A percentile compares a stretch with the other conserved stretches of the same genome.
Conservation (phyloP, 108 stramenopile genomes). For the Cafeteria roenbergensis region DNA sequence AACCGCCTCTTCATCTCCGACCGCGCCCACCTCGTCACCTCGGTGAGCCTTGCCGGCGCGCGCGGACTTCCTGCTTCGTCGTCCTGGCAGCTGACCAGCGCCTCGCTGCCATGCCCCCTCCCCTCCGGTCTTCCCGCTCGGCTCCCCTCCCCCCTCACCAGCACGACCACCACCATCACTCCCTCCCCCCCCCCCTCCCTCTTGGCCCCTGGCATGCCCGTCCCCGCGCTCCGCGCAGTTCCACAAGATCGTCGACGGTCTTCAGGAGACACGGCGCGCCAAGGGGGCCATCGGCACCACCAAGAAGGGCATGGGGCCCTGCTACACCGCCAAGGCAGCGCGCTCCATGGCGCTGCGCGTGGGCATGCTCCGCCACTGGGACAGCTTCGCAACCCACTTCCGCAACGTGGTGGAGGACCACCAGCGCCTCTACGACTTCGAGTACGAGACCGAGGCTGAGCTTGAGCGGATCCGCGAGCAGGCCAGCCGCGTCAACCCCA, state of each 20-base stretch:
- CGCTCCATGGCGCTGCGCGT: slow-evolving; percentile 98
- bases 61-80: too few relatives aligned
- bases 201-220: too few relatives aligned
- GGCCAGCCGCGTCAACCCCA: slow-evolving; percentile 45
- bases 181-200: too few relatives aligned
- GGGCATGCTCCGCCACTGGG: slow-evolving; percentile 46
- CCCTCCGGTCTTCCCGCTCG: too few relatives aligned
- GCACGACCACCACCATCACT: too few relatives aligned
- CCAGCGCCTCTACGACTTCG: slow-evolving; percentile 60
- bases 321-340: slow-evolving; percentile 84
- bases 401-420: slow-evolving; percentile 61
- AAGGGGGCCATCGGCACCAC: slow-evolving; percentile 79
- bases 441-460: slow-evolving; percentile 62
- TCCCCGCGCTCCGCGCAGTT: too few relatives aligned
- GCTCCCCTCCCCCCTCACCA: too few relatives aligned
- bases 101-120: too few relatives aligned
- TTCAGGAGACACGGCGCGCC: slow-evolving; percentile 47
- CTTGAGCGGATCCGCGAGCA: slow-evolving; percentile 69
- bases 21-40: slow-evolving; percentile 90
- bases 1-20: slow-evolving; percentile 79
- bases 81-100: too few relatives aligned
- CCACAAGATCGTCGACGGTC: slow-evolving; percentile 85
- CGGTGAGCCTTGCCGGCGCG: too few relatives aligned
- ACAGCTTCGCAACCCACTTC: slow-evolving; percentile 65
- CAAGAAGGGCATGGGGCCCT: slow-evolving; percentile 94